phyloP scores from a whole-genome alignment of 1,284 basidiomycete genomes.

The Fomitopsis pinicola region DNA sequence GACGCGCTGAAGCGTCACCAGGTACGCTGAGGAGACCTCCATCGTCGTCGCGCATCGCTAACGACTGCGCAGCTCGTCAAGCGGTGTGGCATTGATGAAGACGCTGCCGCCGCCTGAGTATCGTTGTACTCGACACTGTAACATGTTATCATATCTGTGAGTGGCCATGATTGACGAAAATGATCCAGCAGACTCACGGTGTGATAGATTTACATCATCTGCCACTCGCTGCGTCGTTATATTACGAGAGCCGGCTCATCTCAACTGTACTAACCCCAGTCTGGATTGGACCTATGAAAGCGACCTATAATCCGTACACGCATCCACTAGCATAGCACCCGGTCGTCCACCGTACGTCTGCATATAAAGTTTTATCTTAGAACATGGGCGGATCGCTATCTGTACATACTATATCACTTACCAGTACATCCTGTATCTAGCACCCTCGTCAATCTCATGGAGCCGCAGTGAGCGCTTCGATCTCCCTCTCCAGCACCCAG shows the following conservation, averaged over 20 bases:
- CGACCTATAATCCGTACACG: not conserved
- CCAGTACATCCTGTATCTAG: slow-evolving; percentile 1
- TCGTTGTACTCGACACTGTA: slow-evolving; percentile 25
- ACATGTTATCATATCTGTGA: slow-evolving; percentile 14
- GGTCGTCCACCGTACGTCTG: not conserved
- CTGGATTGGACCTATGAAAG: not conserved
- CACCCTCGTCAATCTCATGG: not conserved
- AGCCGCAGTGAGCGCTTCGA: slow-evolving; percentile 16
- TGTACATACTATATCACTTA: slow-evolving; percentile 3
- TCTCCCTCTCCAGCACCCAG: slow-evolving; percentile 68
- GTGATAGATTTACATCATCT: not conserved
- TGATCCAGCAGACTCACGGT: not conserved
- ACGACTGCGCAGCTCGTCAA: slow-evolving; percentile 58
- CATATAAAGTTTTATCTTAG: not conserved
- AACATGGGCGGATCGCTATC: not conserved
- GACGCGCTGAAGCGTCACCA: slow-evolving; percentile 80
- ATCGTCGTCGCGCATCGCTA: slow-evolving; percentile 7
- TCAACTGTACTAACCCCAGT: not conserved
- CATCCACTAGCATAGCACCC: not conserved
- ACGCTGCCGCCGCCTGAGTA: slow-evolving; percentile 19
- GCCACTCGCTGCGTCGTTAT: not conserved
- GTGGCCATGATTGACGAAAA: not conserved
- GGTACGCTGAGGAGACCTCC: slow-evolving; percentile 31
- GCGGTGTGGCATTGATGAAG: slow-evolving; percentile 67
- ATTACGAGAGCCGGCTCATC: not conserved